Base-by-base conservation (phyloP, 169 alveolate species). In the Theileria annulata region DNA sequence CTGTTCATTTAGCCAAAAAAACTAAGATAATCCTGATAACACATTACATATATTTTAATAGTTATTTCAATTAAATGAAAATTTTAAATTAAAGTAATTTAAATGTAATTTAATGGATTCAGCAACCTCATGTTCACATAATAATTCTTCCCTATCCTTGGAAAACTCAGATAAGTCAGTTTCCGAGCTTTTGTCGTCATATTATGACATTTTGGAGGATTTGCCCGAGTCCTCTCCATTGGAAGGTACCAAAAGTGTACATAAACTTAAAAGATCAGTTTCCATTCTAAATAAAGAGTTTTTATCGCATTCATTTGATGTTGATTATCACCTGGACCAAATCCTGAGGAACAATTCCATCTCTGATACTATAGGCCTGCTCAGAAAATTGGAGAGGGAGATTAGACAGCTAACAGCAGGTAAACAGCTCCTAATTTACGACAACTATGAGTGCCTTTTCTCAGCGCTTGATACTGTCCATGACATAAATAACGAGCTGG, bases 401-500 rank as follows among this genome's bases (percentile, higher is more conserved):
- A 79, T 71, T 5, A 75, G 89, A 30, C 89, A 82, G 59, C 59
- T 75, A 47, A 82, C 89, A 27, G 89, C 89, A 5, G 89, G 89
- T 31, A 82, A 82, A 56, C 89, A 82, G 31, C 37, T 82, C 12
- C 64, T 82, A 12, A 75, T 82, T 42, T 82, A 82, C 56, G 89
- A 82, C 63, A 82, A 82, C 81, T 82, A 82, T 54, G 89, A 82
- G 71, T 82, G 89, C 58, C 86, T 82, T 30, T 82, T 82, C 66
- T 60, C 89, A n/a, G 74, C 89, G 5, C 85, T 82, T 17, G 89
- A 82, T 66, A 82, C 89, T 4, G 79, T 82, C 21, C 86, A 82
- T 54, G 69, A 54, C 30, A 82, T 82, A 35, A 82, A 82, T 58
- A 35, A 59, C 28, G 86, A 82, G 21, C 77, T 82, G 47, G 58